A percentile compares a stretch with the other conserved stretches of the same genome.
Conservation (phyloP, 108 stramenopile species). For the Aureococcus anophagefferens region DNA sequence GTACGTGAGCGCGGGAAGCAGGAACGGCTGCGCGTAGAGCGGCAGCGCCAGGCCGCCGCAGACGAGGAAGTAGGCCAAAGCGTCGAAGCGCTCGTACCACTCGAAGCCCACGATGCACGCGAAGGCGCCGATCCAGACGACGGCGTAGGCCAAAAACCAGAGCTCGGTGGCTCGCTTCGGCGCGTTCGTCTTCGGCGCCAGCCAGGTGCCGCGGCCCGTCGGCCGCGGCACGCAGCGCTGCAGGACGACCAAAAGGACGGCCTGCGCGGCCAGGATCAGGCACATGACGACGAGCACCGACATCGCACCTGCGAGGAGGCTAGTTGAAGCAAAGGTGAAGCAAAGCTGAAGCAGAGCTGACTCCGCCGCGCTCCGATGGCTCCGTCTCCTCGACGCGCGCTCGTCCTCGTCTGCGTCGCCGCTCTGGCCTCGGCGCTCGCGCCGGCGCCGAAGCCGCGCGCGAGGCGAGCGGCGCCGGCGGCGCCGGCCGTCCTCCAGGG, state of each 20-base stretch:
- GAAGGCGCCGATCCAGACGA: constrained; percentile 70
- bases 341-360: no score
- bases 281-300: neutral
- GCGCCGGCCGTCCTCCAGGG: no score
- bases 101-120: constrained; percentile 62
- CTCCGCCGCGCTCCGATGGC: no score
- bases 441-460: no score
- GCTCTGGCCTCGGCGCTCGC: no score
- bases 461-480: no score
- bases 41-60: constrained; percentile 67
- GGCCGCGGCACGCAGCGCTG: neutral
- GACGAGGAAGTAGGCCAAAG: constrained; percentile 56
- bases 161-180: constrained; percentile 7
- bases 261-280: neutral
- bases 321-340: no score
- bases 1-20: constrained; percentile 59
- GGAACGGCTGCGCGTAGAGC: constrained; percentile 64
- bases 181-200: neutral
- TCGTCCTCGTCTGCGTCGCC: no score
- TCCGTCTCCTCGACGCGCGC: no score
- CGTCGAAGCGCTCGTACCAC: constrained; percentile 68
- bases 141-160: constrained; percentile 47
- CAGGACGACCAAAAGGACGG: neutral
- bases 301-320: no score
- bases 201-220: neutral